phyloP scores from a whole-genome alignment of 1,284 basidiomycete species.

The Xerocomus nothofagi region DNA sequence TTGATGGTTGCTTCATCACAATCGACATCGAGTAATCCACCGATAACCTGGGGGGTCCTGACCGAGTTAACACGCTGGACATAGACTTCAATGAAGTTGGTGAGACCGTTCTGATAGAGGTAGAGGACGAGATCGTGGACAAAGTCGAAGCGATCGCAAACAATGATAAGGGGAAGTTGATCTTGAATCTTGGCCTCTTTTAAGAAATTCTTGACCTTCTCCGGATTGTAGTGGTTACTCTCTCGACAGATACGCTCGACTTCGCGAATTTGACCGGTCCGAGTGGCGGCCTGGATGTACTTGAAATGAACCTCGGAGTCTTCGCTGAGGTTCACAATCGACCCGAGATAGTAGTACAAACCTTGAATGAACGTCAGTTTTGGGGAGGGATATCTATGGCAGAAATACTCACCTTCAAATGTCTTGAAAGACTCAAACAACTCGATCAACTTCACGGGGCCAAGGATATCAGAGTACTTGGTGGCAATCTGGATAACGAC shows the following conservation, averaged over 20 bases:
- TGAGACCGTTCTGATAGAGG: slow-evolving; percentile 96
- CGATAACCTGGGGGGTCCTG: slow-evolving; percentile 97
- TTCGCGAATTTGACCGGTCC: slow-evolving; percentile 97
- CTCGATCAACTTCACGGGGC: slow-evolving; percentile 96
- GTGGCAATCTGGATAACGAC: slow-evolving; percentile 98
- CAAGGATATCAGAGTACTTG: slow-evolving; percentile 98
- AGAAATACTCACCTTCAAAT: slow-evolving; percentile 69
- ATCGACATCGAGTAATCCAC: slow-evolving; percentile 96
- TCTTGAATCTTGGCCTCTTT: slow-evolving; percentile 97
- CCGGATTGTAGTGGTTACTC: slow-evolving; percentile 97
- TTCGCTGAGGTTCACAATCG: slow-evolving; percentile 94
- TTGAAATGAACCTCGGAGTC: slow-evolving; percentile 99
- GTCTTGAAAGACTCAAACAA: slow-evolving; percentile 99
- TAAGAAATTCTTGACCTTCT: slow-evolving; percentile 99
- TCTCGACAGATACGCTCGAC: slow-evolving; percentile 99
- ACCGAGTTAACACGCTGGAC: slow-evolving; percentile 98
- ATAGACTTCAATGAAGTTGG: slow-evolving; percentile 98
- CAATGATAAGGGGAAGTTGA: slow-evolving; percentile 98
- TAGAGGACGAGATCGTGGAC: slow-evolving; percentile 99
- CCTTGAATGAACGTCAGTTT: slow-evolving; percentile 44
- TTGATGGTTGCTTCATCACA: slow-evolving; percentile 98
- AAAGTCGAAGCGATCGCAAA: slow-evolving; percentile 99
- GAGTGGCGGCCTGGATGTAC: slow-evolving; percentile 98
- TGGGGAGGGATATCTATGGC: not conserved
- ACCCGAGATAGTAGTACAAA: slow-evolving; percentile 97